Percentiles rank a stretch among this genome's conserved stretches.
phyloP scores from a whole-genome alignment of 164 flowering plant species.

The Magnolia changhungtana region DNA sequence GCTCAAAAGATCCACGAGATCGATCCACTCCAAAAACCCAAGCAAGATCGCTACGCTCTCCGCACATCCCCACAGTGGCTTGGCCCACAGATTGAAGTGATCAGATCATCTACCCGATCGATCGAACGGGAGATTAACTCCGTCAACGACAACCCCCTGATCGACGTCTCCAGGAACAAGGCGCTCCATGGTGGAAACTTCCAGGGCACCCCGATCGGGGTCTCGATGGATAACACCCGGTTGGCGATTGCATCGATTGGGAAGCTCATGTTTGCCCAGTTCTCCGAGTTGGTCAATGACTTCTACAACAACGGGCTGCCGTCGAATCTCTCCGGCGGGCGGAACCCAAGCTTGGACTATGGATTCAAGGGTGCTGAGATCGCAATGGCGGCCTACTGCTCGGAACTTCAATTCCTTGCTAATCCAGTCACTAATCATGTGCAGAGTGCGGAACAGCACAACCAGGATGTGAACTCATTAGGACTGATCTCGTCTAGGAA shows the following conservation, averaged over 20 bases:
- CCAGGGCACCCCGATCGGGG: slow-evolving; percentile 71
- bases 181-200: slow-evolving; percentile 67
- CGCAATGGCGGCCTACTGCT: slow-evolving; percentile 62
- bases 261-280: slow-evolving; percentile 64
- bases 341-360: slow-evolving; percentile 70
- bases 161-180: slow-evolving; percentile 59
- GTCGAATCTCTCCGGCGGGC: slow-evolving; percentile 54
- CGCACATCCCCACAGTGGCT: slow-evolving; percentile 65
- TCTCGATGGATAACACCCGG: slow-evolving; percentile 67
- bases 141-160: slow-evolving; percentile 60
- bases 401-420: slow-evolving; percentile 59
- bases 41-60: slow-evolving; percentile 64
- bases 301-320: slow-evolving; percentile 68
- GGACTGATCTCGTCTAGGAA: slow-evolving; percentile 59
- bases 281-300: slow-evolving; percentile 63
- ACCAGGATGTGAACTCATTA: slow-evolving; percentile 65
- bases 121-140: slow-evolving; percentile 66
- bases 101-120: slow-evolving; percentile 44
- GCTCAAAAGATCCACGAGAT: slow-evolving; percentile 43
- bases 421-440: slow-evolving; percentile 70
- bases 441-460: slow-evolving; percentile 65
- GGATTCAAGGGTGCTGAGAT: slow-evolving; percentile 61
- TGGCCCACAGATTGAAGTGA: slow-evolving; percentile 60
- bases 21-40: slow-evolving; percentile 59
- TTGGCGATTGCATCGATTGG: slow-evolving; percentile 58